These are phyloP conservation scores for Sugiyamaella novakii DNA, from an alignment of 1,139 yeast genomes.

Conservation along the genomic window DNA sequence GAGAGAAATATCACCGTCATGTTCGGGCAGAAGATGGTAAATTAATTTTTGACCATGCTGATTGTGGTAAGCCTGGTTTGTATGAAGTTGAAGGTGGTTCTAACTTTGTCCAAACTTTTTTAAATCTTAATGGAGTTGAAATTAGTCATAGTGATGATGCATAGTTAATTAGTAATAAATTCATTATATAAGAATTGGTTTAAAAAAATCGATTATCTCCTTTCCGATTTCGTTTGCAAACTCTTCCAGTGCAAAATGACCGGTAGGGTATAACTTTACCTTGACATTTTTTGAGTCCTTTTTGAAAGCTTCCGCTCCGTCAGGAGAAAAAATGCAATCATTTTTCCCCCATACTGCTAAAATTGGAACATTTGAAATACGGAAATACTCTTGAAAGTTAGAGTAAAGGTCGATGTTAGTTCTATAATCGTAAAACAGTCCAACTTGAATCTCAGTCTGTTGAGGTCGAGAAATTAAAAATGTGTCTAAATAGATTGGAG, in stretches of 20 bases:
- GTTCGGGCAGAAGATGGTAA: constrained; percentile 25
- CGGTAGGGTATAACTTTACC: constrained; percentile 41
- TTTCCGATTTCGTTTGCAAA: constrained; percentile 41
- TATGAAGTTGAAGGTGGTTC: not conserved
- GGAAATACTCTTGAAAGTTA: constrained; percentile 44
- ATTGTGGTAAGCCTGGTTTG: not conserved
- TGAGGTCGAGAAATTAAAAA: constrained; percentile 38
- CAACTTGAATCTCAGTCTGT: constrained; percentile 41
- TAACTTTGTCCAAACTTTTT: constrained; percentile 1
- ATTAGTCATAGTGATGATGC: no score
- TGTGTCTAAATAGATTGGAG: constrained; percentile 41
- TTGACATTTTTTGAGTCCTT: constrained; percentile 40
- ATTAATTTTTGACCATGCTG: constrained; percentile 18
- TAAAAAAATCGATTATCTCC: constrained; percentile 32
- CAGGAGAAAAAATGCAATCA: constrained; percentile 43
- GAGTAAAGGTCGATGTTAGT: constrained; percentile 45
- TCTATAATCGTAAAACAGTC: constrained; percentile 45
- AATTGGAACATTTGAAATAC: constrained; percentile 44
- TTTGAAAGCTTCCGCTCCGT: constrained; percentile 46
- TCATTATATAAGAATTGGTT: constrained; percentile 10
- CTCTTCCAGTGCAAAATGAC: constrained; percentile 48
- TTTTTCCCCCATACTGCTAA: constrained; percentile 50
- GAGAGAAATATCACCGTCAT: constrained; percentile 20
- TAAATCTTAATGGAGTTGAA: not conserved
- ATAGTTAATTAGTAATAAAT: no score